phyloP scores from a whole-genome alignment of 805 yeast species.

The Metschnikowia cerradonensis region DNA sequence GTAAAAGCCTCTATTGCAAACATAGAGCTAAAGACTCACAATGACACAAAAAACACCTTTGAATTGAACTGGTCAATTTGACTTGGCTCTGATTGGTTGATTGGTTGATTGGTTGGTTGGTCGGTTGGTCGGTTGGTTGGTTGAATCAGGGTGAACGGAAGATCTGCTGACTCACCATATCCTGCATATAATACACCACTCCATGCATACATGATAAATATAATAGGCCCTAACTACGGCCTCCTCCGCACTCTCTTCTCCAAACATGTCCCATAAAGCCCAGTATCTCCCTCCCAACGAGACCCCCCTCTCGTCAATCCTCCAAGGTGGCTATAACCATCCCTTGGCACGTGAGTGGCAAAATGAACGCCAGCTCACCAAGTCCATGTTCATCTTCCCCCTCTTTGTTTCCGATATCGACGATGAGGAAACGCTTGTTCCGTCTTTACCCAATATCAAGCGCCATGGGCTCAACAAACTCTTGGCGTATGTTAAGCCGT shows the following conservation, averaged over 20 bases:
- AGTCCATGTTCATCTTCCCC: constrained; percentile 90
- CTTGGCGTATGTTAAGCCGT: constrained; percentile 60
- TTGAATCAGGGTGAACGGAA: too few relatives aligned
- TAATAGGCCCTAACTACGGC: too few relatives aligned
- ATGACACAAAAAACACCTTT: too few relatives aligned
- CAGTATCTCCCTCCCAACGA: constrained; percentile 57
- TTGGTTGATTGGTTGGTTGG: too few relatives aligned
- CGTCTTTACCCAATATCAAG: constrained; percentile 82
- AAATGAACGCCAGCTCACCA: constrained; percentile 72
- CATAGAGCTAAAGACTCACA: too few relatives aligned
- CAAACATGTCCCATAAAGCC: constrained; percentile 62
- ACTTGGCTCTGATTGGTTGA: too few relatives aligned
- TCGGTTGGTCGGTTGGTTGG: too few relatives aligned
- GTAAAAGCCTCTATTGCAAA: too few relatives aligned
- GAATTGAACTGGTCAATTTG: too few relatives aligned
- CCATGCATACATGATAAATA: too few relatives aligned
- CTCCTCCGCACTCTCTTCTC: not conserved
- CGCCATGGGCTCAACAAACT: constrained; percentile 81
- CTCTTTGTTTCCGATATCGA: constrained; percentile 76
- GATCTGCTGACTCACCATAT: too few relatives aligned
- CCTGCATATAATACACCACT: too few relatives aligned
- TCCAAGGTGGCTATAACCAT: constrained; percentile 94
- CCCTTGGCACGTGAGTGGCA: constrained; percentile 92
- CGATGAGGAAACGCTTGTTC: constrained; percentile 73
- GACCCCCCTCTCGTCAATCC: constrained; percentile 62